Evolutionary conservation across 768 basidiomycete species (phyloP), one percentile per base, ranked within the genome.

Genomic region (Kwoniella sp.): DNA sequence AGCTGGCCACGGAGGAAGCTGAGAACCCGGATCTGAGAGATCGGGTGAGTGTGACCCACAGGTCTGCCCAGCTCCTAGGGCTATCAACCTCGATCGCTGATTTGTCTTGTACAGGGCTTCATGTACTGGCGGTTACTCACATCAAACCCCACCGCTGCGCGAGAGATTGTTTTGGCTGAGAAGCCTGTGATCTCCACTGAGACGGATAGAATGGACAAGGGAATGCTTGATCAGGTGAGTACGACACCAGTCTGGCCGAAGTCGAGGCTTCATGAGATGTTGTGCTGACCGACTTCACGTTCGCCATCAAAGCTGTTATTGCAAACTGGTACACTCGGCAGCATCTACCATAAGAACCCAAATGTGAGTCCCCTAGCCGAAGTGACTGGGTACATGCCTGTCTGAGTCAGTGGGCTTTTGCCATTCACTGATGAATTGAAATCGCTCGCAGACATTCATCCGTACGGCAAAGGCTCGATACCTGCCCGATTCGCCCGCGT

Each of bases 101-200:
- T 13, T 11, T 28, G 3, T 15, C 9, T 48, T 22, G 22, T 15
- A 25, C 55, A 82, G 81, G 96, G 96, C 2, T 98, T 94, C 83
- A 98, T 99, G 90, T 99, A 98, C 82, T 99, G 96, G 96, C 88
- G 96, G 41, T 85, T 99, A 82, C 86, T 98, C 51, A 94, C 95
- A 9, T 89, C 93, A 73, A 93, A 96, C 77, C 93, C 94, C 1
- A 83, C 88, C 8, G 89, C 89, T 0, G 94, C 96, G 7, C 86
- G 89, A 41, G 90, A 92, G 69, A 90, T 98, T 68, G 94, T 98
- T 37, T 84, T 98, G 22, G 85, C 91, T 17, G 92, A 93, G 72
- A 96, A 96, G 74, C 96, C 96, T 30, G 85, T 93, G 1, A 98
- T 99, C 69, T 94, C 93, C n/a, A 98, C 92, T 1, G 95, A 98